Conservation (phyloP, 805 yeast species). For the Candida insectorum region DNA sequence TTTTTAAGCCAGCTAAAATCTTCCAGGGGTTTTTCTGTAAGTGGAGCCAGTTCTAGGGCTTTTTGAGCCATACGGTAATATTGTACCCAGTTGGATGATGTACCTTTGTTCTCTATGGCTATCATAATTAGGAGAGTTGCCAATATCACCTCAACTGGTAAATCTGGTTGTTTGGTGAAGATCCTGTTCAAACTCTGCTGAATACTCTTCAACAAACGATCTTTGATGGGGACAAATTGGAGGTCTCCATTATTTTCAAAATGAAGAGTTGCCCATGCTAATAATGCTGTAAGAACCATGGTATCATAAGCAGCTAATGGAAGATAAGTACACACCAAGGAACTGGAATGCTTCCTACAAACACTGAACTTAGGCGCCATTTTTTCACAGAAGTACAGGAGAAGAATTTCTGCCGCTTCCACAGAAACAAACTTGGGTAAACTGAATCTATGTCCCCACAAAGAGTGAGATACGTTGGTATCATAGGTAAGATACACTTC, state of each 20-base stretch:
- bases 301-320: conserved; percentile 4
- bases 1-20: conserved; percentile 3
- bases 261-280: conserved; percentile 5
- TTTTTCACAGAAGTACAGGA: conserved; percentile 2
- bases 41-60: background rate
- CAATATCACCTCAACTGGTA: conserved; percentile 3
- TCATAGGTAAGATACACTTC: conserved; percentile 1
- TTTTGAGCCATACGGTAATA: conserved; percentile 3
- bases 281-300: conserved; percentile 1
- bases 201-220: background rate
- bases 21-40: background rate
- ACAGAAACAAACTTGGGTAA: conserved; percentile 2
- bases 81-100: conserved; percentile 3
- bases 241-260: conserved; percentile 4
- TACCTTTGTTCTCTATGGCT: conserved; percentile 5
- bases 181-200: conserved; percentile 1
- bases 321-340: conserved; percentile 5
- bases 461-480: background rate
- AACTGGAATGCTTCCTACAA: conserved; percentile 1
- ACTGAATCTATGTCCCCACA: conserved; percentile 1
- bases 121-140: conserved; percentile 6
- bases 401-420: conserved; percentile 1
- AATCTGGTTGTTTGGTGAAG: background rate
- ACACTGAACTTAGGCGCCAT: conserved; percentile 6
- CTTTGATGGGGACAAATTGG: conserved; percentile 1